Evolutionary conservation across 441 rosid species (phyloP).

Genomic region (Populus hybrid): DNA sequence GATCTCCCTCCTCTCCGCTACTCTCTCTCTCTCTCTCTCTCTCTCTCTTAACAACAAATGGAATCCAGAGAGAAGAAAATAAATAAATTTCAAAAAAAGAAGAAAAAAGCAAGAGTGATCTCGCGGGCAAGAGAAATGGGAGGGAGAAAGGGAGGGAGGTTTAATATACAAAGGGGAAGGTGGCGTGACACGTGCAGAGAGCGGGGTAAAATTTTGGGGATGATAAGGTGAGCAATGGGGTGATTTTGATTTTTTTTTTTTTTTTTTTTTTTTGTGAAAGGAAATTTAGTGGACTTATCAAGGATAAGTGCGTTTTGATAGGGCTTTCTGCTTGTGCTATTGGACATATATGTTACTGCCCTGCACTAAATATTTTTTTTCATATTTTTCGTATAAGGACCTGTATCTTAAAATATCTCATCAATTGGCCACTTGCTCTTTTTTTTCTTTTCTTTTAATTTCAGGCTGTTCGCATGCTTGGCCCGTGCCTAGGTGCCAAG

Average conservation of each 20-base stretch:
- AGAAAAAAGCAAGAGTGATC: neutral
- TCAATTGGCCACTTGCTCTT: neutral
- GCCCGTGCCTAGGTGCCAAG: too few relatives aligned
- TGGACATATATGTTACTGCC: conserved; percentile 15
- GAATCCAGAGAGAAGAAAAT: neutral
- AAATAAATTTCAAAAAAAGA: neutral
- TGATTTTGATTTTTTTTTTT: conserved; percentile 14
- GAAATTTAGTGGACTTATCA: too few relatives aligned
- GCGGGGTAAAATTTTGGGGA: neutral
- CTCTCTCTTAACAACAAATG: neutral
- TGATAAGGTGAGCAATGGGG: neutral
- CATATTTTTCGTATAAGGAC: conserved; percentile 15
- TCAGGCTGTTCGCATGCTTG: neutral
- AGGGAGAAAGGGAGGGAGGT: neutral
- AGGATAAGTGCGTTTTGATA: conserved; percentile 9
- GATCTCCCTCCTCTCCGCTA: conserved; percentile 14
- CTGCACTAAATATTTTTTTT: neutral
- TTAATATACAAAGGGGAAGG: neutral
- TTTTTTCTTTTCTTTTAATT: neutral
- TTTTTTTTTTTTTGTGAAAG: neutral
- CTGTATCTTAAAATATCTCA: neutral
- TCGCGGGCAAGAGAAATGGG: neutral
- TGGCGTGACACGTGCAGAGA: neutral
- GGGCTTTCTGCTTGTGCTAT: conserved; percentile 10
- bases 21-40: neutral